Conservation (phyloP, 371 early-diverging fungal species). For the Parasitella parasitica region DNA sequence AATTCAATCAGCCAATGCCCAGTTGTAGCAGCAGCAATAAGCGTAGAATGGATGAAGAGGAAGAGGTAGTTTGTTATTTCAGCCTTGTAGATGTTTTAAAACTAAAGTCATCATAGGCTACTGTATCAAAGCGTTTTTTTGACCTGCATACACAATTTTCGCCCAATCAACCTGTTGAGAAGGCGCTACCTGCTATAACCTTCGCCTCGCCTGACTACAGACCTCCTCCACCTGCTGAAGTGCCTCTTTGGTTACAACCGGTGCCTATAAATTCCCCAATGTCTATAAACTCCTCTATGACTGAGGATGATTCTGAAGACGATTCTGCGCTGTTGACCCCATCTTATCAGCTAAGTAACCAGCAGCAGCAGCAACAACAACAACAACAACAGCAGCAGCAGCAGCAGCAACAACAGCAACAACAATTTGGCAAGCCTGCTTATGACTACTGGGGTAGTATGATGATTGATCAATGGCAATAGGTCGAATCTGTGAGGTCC, state of each 20-base stretch:
- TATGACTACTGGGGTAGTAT: constrained; percentile 9
- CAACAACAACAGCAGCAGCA: constrained; percentile 7
- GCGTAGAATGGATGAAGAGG: constrained; percentile 34
- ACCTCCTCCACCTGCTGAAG: constrained; percentile 28
- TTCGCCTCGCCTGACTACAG: constrained; percentile 35
- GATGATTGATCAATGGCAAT: constrained; percentile 13
- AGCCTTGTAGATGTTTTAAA: background rate
- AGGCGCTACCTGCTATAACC: constrained; percentile 28
- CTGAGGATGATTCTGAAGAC: constrained; percentile 25
- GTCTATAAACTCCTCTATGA: constrained; percentile 19
- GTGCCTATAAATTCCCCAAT: constrained; percentile 17
- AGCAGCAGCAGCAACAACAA: background rate
- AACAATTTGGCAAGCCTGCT: background rate
- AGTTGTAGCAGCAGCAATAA: background rate
- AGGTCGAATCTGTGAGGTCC: background rate
- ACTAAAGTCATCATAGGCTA: background rate
- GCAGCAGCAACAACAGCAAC: constrained; percentile 1
- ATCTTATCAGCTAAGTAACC: constrained; percentile 4
- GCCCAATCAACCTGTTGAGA: constrained; percentile 13
- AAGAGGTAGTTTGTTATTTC: background rate
- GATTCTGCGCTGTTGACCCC: constrained; percentile 18
- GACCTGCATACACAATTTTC: constrained; percentile 27
- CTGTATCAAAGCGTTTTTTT: constrained; percentile 22
- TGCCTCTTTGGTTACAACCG: constrained; percentile 28
- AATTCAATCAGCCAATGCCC: background rate